These are phyloP conservation scores for Haplographium delicatum DNA, from an alignment of 495 filamentous ascomycete species.

Conservation along the genomic window DNA sequence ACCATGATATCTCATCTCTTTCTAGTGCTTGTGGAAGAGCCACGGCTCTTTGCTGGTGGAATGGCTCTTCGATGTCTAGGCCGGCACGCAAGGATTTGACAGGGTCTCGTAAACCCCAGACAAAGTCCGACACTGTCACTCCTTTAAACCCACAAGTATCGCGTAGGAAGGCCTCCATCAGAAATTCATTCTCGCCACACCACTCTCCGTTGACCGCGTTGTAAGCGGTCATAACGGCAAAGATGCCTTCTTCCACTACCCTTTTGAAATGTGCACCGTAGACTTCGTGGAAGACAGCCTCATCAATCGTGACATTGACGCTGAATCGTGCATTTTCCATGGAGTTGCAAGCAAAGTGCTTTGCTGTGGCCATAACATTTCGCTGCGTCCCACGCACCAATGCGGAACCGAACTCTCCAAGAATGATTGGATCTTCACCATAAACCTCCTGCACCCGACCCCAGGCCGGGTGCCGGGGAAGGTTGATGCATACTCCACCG, in stretches of 20 bases:
- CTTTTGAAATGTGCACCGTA: conserved; percentile 67
- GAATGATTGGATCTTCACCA: conserved; percentile 63
- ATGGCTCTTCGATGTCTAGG: conserved; percentile 25
- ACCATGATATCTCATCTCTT: conserved; percentile 10
- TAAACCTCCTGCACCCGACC: conserved; percentile 74
- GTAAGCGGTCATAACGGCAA: conserved; percentile 47
- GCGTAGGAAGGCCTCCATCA: conserved; percentile 62
- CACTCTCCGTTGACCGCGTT: conserved; percentile 67
- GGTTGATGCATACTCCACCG: conserved; percentile 39
- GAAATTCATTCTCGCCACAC: conserved; percentile 54
- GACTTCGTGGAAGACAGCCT: conserved; percentile 66
- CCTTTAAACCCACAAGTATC: conserved; percentile 66
- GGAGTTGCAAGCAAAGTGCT: conserved; percentile 78
- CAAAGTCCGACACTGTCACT: conserved; percentile 59
- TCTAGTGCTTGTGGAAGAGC: conserved; percentile 8
- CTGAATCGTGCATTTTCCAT: conserved; percentile 66
- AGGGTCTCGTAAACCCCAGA: conserved; percentile 23
- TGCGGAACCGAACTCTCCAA: conserved; percentile 58
- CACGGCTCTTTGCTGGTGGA: conserved; percentile 14
- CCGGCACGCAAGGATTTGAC: conserved; percentile 14
- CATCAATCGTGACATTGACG: conserved; percentile 59
- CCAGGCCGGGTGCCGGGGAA: conserved; percentile 66
- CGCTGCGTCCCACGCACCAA: conserved; percentile 62
- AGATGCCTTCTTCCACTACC: conserved; percentile 50
- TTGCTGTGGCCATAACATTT: conserved; percentile 62